These are phyloP conservation scores for Lasiodiplodia sp. DNA, from an alignment of 2,329 filamentous ascomycete genomes.

Conservation along the genomic window DNA sequence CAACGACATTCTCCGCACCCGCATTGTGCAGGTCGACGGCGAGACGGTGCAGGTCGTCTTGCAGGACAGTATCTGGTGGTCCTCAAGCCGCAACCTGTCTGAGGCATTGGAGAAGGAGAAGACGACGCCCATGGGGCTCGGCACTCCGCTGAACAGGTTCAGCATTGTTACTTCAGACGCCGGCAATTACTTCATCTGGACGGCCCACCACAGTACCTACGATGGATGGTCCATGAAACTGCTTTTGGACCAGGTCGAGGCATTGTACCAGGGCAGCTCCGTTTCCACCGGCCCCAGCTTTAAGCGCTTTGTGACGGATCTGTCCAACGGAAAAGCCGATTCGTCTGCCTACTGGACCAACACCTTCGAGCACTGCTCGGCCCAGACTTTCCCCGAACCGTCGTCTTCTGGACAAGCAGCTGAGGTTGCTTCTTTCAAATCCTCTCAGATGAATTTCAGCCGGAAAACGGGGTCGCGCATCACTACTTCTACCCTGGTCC, in stretches of 20 bases:
- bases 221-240: slow-evolving; percentile 48
- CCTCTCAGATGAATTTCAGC: slow-evolving; percentile 39
- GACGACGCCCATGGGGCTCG: neutral
- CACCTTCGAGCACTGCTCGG: slow-evolving; percentile 35
- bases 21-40: slow-evolving; percentile 43
- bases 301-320: slow-evolving; percentile 31
- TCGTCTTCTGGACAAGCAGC: slow-evolving; percentile 35
- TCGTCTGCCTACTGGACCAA: slow-evolving; percentile 45
- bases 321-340: slow-evolving; percentile 35
- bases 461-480: slow-evolving; percentile 37
- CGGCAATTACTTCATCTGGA: slow-evolving; percentile 46
- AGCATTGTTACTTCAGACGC: slow-evolving; percentile 36
- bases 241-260: slow-evolving; percentile 41
- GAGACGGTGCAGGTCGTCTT: slow-evolving; percentile 45
- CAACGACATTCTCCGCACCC: slow-evolving; percentile 56
- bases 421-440: neutral
- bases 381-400: slow-evolving; percentile 45
- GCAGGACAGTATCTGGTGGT: slow-evolving; percentile 33
- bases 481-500: slow-evolving; percentile 37
- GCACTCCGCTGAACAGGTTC: neutral
- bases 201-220: slow-evolving; percentile 51
- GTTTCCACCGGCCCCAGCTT: too few species aligned
- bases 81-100: slow-evolving; percentile 33
- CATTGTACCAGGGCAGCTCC: slow-evolving; percentile 33
- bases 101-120: slow-evolving; percentile 37